Conservation (phyloP, 495 filamentous ascomycete species). For the Penicillium canariense region DNA sequence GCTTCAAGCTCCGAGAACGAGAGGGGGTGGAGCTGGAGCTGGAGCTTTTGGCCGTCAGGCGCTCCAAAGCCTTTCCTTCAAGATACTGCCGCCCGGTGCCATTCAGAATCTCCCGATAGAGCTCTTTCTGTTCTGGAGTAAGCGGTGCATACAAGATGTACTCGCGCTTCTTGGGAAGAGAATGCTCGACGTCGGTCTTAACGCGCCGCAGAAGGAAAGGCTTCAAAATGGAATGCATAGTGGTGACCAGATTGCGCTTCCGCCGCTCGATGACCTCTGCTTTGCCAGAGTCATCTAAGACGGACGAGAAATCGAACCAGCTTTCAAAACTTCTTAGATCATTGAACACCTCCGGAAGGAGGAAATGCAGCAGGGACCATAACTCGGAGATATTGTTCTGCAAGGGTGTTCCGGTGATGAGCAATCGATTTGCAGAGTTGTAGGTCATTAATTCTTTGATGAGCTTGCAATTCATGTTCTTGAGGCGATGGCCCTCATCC, state of each 20-base stretch:
- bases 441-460: conserved; percentile 86
- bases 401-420: conserved; percentile 92
- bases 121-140: conserved; percentile 80
- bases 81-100: conserved; percentile 77
- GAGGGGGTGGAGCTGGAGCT: conserved; percentile 25
- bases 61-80: conserved; percentile 79
- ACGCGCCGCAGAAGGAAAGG: conserved; percentile 85
- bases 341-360: conserved; percentile 88
- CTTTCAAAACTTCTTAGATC: conserved; percentile 85
- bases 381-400: conserved; percentile 95
- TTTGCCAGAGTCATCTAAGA: conserved; percentile 72
- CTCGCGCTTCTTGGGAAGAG: conserved; percentile 92
- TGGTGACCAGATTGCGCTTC: conserved; percentile 79
- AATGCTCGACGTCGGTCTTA: conserved; percentile 87
- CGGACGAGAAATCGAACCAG: conserved; percentile 94
- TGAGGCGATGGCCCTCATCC: conserved; percentile 96
- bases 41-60: conserved; percentile 42
- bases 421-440: conserved; percentile 80
- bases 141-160: conserved; percentile 92
- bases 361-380: conserved; percentile 93
- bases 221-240: conserved; percentile 88
- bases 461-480: conserved; percentile 92
- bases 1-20: conserved; percentile 50
- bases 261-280: conserved; percentile 52
- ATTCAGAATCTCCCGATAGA: conserved; percentile 82